Evolutionary conservation across 2,329 filamentous ascomycete species (phyloP).

Genomic region (Cercospora sp.): DNA sequence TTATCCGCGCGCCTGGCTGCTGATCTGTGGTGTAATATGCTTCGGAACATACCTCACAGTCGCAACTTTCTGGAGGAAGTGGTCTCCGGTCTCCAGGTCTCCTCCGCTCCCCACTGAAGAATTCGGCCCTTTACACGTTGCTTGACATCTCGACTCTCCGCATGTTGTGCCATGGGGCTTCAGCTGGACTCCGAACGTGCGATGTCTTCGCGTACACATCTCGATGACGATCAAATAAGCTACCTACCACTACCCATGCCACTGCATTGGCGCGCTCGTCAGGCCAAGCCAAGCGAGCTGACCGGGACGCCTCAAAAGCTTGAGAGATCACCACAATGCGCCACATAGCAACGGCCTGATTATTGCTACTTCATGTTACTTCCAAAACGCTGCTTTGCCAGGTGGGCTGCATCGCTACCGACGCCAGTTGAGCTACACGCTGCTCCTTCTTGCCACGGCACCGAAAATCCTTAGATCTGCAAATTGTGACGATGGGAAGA

Average conservation of each 20-base stretch:
- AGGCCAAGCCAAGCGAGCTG: neutral
- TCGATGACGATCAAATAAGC: constrained; percentile 1
- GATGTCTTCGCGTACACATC: neutral
- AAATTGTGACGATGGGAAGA: neutral
- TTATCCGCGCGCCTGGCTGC: neutral
- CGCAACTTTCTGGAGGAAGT: neutral
- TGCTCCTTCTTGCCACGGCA: neutral
- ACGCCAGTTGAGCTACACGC: neutral
- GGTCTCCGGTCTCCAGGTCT: neutral
- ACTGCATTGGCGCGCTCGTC: neutral
- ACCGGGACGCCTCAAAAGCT: neutral
- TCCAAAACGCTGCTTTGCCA: too few relatives aligned
- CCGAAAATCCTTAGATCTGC: neutral
- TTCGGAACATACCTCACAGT: neutral
- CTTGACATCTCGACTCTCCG: neutral
- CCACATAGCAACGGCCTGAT: neutral
- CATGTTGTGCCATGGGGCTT: neutral
- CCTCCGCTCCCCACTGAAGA: neutral
- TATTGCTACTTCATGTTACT: neutral
- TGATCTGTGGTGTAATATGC: neutral
- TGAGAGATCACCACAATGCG: neutral
- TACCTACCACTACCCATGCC: neutral
- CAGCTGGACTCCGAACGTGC: neutral
- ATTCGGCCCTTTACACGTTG: neutral
- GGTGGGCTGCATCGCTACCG: neutral